Evolutionary conservation across 257 asterid species (phyloP).

Genomic region (Rauvolfia tetraphylla): DNA sequence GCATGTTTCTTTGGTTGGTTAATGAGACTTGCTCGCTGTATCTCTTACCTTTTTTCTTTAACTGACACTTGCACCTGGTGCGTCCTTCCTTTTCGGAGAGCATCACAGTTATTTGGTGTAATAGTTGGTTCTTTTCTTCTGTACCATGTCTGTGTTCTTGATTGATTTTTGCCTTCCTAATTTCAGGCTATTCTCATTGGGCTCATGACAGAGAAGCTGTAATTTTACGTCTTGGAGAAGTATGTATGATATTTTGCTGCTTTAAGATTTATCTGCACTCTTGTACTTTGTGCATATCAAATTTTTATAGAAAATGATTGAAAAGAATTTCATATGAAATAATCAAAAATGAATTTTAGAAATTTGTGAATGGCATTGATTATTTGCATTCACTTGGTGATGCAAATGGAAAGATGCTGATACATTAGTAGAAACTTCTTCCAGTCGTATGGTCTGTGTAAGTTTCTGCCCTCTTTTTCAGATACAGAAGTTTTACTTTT

Average conservation of each 20-base stretch:
- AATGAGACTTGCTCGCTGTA: background rate
- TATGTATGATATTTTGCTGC: conserved; percentile 30
- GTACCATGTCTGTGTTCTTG: background rate
- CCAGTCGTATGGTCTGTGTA: background rate
- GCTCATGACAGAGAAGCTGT: conserved; percentile 67
- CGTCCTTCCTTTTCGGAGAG: conserved; percentile 1
- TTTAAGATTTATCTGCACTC: conserved; percentile 13
- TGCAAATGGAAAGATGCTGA: background rate
- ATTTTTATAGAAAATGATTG: background rate
- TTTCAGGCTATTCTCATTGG: conserved; percentile 63
- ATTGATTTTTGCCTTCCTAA: background rate
- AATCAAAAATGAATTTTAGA: background rate
- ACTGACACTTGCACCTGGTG: background rate
- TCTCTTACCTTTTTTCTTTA: background rate
- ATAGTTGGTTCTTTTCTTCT: background rate
- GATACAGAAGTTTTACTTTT: background rate
- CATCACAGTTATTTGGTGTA: background rate
- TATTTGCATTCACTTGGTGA: background rate
- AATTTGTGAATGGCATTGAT: background rate
- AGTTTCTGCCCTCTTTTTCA: background rate
- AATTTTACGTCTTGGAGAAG: conserved; percentile 71
- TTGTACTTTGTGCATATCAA: conserved; percentile 4
- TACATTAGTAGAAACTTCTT: background rate
- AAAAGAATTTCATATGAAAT: background rate
- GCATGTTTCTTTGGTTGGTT: background rate